Conservation (phyloP, 2,329 filamentous ascomycete genomes). For the Leptographium flavum region DNA sequence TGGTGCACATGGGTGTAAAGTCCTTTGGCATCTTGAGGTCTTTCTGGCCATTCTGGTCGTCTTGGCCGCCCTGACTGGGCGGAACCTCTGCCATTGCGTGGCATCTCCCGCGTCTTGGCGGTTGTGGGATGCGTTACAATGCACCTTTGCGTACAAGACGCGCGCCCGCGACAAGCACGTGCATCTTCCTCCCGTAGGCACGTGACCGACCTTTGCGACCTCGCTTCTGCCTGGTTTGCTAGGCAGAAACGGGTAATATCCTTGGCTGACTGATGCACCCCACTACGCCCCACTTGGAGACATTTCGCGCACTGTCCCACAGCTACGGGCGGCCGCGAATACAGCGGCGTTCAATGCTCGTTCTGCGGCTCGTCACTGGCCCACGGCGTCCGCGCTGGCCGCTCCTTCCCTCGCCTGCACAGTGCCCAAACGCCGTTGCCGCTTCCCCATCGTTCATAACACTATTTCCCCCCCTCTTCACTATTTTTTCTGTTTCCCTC, state of each 20-base stretch:
- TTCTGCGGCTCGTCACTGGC: too few species aligned
- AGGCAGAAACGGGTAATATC: not conserved
- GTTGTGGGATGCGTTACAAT: too few species aligned
- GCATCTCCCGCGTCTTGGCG: too few species aligned
- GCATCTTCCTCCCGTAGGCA: too few species aligned
- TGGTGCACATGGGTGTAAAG: too few species aligned
- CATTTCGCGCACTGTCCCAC: not conserved
- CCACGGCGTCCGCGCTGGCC: not conserved
- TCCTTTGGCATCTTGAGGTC: too few species aligned
- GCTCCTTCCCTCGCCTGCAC: slow-evolving; percentile 6
- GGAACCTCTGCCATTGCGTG: too few species aligned
- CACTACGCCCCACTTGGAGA: slow-evolving; percentile 6
- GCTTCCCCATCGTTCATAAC: slow-evolving; percentile 4
- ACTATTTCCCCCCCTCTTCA: not conserved
- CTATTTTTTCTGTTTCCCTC: not conserved
- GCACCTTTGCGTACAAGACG: too few species aligned
- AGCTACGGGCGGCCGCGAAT: not conserved
- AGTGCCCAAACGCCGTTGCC: slow-evolving; percentile 2
- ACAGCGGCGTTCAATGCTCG: not conserved
- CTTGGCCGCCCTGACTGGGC: too few species aligned
- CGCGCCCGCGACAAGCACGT: too few species aligned
- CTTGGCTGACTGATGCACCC: slow-evolving; percentile 3
- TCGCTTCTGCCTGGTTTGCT: not conserved
- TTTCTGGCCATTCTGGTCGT: too few species aligned
- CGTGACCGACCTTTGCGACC: too few species aligned